Percentiles rank a stretch among this genome's conserved stretches.
These are phyloP conservation scores for Penicillium alfredii DNA, from an alignment of 495 filamentous ascomycete genomes.

Conservation along the genomic window DNA sequence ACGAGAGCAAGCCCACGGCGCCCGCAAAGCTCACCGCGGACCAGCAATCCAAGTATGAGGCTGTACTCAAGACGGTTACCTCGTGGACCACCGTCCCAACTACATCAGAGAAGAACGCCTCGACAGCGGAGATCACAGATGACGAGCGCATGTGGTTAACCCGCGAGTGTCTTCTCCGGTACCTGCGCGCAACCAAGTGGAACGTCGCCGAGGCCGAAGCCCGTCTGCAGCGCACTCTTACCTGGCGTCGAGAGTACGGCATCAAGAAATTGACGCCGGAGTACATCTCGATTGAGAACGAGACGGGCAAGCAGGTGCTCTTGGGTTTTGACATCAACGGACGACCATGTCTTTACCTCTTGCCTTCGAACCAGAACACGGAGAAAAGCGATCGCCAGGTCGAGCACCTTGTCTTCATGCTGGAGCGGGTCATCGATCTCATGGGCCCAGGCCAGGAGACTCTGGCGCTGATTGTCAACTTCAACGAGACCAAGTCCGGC, in stretches of 20 bases:
- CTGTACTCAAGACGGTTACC: constrained; percentile 59
- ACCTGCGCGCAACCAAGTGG: constrained; percentile 93
- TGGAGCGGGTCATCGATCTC: constrained; percentile 82
- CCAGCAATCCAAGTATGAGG: constrained; percentile 78
- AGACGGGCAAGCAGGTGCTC: constrained; percentile 89
- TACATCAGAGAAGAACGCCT: constrained; percentile 49
- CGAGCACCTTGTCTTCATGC: constrained; percentile 90
- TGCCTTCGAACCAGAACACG: constrained; percentile 88
- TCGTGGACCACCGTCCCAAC: constrained; percentile 67
- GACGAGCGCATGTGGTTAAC: constrained; percentile 86
- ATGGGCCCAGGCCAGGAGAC: constrained; percentile 84
- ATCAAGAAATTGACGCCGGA: constrained; percentile 68
- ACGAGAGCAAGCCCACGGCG: constrained; percentile 47
- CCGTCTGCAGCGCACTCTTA: constrained; percentile 70
- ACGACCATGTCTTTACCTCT: constrained; percentile 82
- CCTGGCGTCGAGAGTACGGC: constrained; percentile 87
- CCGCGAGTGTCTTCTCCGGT: constrained; percentile 85
- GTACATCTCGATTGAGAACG: constrained; percentile 83
- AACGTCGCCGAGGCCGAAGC: constrained; percentile 65
- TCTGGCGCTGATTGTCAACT: constrained; percentile 80
- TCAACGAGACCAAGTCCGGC: constrained; percentile 69
- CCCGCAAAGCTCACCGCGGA: constrained; percentile 58
- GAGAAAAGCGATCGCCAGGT: constrained; percentile 82
- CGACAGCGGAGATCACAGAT: constrained; percentile 63
- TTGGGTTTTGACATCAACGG: constrained; percentile 79